Evolutionary conservation across 75 land plant species (phyloP), one percentile per base, ranked within the genome.

Genomic region (Picea glauca): DNA sequence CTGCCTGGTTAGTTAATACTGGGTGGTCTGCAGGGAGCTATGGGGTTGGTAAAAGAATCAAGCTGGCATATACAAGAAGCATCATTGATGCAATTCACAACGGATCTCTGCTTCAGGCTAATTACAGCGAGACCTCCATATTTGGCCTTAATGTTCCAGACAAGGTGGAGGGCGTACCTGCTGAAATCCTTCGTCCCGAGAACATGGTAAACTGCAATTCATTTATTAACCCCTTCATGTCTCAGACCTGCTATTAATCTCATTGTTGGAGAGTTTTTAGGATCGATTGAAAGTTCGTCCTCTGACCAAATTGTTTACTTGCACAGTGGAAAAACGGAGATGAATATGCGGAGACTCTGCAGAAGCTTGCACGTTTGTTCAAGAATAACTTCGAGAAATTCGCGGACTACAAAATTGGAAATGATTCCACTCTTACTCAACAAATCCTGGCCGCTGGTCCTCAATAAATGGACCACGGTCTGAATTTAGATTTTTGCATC

Each of bases 41-140:
- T 78, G 86, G 86, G 7, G 86, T 84, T 58, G 86, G 86, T 17
- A 68, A 54, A 60, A 83, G 86, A 73, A 84, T 84, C 81, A 84
- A 83, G 58, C 77, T 84, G 58, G 60, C 80, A 43, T 84, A 84
- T 76, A 84, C 86, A 17, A 23, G 86, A 50, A 83, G 79, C 76
- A 84, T 84, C 59, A 84, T 84, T 67, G 85, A 84, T 84, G 85
- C 86, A 65, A 84, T 84, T 60, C 86, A 84, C 60, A 78, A 78
- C 58, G 86, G 86, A 11, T 83, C 81, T 21, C 35, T 84, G 80
- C 74, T 84, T 31, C 54, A 83, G 35, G 76, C 77, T n/a, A 68
- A 83, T 43, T 84, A 84, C 81, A 76, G 20, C 31, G 56, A 84
- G 76, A 84, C 86, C 23, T 86, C 86, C 58, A 84, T 84, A 35